phyloP scores from a whole-genome alignment of 73 alveolate species.

The Effrenium voratum region DNA sequence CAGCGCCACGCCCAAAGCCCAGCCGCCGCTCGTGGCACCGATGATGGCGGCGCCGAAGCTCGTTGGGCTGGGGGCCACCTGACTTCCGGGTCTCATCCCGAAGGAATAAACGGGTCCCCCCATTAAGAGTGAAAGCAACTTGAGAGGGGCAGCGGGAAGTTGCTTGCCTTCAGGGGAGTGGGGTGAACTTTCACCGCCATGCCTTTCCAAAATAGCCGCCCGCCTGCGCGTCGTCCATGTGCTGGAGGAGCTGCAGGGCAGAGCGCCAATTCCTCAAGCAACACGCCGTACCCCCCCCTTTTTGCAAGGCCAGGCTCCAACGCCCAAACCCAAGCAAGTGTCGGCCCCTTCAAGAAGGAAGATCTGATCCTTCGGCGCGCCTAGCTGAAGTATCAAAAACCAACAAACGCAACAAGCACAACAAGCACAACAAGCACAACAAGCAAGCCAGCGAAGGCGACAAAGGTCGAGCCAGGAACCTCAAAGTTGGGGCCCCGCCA shows the following conservation, averaged over 20 bases:
- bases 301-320: not conserved
- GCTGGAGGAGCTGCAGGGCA: constrained; percentile 32
- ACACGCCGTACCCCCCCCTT: not conserved
- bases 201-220: not conserved
- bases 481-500: not conserved
- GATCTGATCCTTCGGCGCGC: not conserved
- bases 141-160: not conserved
- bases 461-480: not conserved
- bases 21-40: not conserved
- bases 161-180: not conserved
- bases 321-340: not conserved
- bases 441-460: not conserved
- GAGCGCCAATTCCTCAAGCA: not conserved
- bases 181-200: not conserved
- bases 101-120: not conserved
- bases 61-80: constrained; percentile 28
- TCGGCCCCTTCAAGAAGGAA: not conserved
- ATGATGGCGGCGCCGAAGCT: constrained; percentile 46
- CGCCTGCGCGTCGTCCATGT: constrained; percentile 34
- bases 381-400: not conserved
- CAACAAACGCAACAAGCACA: not conserved
- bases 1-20: constrained; percentile 14
- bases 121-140: not conserved
- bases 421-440: not conserved
- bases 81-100: not conserved